Conservation (phyloP, 1,139 yeast genomes). For the Suhomyces taliae region DNA sequence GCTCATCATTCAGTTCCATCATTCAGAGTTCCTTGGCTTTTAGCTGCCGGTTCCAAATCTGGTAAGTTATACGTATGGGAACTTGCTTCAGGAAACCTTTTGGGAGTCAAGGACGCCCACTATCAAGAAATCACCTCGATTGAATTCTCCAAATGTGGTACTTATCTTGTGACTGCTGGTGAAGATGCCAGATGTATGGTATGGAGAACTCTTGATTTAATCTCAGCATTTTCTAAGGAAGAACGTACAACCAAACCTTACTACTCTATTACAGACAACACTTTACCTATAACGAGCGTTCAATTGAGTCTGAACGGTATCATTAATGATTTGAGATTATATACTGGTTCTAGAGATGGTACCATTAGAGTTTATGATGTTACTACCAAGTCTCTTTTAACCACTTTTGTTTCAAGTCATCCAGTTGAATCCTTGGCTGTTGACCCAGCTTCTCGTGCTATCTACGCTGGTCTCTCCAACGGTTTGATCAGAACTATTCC, state of each 20-base stretch:
- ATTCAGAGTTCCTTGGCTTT: slow-evolving; percentile 62
- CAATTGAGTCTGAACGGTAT: slow-evolving; percentile 48
- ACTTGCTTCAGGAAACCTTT: slow-evolving; percentile 68
- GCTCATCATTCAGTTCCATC: slow-evolving; percentile 20
- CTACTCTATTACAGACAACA: slow-evolving; percentile 67
- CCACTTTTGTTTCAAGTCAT: slow-evolving; percentile 68
- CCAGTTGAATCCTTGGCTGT: slow-evolving; percentile 59
- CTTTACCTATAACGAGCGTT: slow-evolving; percentile 71
- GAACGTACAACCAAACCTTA: slow-evolving; percentile 38
- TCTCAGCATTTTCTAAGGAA: slow-evolving; percentile 31
- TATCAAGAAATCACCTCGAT: slow-evolving; percentile 71
- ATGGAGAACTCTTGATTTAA: slow-evolving; percentile 70
- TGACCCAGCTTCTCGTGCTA: slow-evolving; percentile 81
- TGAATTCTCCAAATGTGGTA: slow-evolving; percentile 63
- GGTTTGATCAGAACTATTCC: slow-evolving; percentile 64
- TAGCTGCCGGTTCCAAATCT: slow-evolving; percentile 66
- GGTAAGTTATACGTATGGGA: slow-evolving; percentile 91
- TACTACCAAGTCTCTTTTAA: slow-evolving; percentile 43
- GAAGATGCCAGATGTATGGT: slow-evolving; percentile 76
- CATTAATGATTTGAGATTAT: slow-evolving; percentile 61
- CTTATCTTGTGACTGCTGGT: slow-evolving; percentile 72
- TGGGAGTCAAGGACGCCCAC: slow-evolving; percentile 78
- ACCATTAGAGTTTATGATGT: slow-evolving; percentile 71
- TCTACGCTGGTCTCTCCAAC: slow-evolving; percentile 67
- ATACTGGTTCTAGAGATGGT: slow-evolving; percentile 71